These are phyloP conservation scores for Taphrina sp. DNA, from an alignment of 1,139 yeast genomes.

Conservation along the genomic window DNA sequence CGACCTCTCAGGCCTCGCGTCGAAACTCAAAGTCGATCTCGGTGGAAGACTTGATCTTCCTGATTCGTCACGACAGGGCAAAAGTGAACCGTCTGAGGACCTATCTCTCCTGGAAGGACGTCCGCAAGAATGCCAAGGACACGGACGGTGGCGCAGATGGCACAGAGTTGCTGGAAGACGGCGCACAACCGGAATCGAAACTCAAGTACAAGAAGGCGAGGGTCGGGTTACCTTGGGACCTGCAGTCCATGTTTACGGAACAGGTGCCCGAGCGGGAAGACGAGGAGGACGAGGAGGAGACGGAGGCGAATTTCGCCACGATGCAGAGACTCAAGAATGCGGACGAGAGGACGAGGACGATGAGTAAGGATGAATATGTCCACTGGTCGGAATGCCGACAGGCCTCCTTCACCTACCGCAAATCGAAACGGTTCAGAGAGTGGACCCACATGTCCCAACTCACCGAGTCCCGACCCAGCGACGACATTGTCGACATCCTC, in stretches of 20 bases:
- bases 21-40: constrained; percentile 84
- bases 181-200: constrained; percentile 53
- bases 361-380: constrained; percentile 96
- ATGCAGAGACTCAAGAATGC: constrained; percentile 85
- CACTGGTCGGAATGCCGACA: constrained; percentile 99
- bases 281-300: constrained; percentile 79
- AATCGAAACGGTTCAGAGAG: constrained; percentile 86
- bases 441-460: constrained; percentile 89
- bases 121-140: constrained; percentile 93
- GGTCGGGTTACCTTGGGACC: constrained; percentile 90
- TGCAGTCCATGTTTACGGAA: constrained; percentile 88
- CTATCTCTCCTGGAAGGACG: constrained; percentile 94
- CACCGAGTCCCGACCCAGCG: constrained; percentile 89
- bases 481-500: constrained; percentile 91
- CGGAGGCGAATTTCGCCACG: constrained; percentile 86
- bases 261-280: constrained; percentile 81
- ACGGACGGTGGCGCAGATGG: constrained; percentile 72
- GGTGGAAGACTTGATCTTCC: constrained; percentile 88
- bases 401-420: constrained; percentile 92
- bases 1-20: constrained; percentile 70
- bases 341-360: constrained; percentile 85
- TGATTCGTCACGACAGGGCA: constrained; percentile 90
- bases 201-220: constrained; percentile 73
- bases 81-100: constrained; percentile 88
- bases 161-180: constrained; percentile 46